Conservation (phyloP, 2,329 filamentous ascomycete genomes). For the Cadophora luteo-olivacea region DNA sequence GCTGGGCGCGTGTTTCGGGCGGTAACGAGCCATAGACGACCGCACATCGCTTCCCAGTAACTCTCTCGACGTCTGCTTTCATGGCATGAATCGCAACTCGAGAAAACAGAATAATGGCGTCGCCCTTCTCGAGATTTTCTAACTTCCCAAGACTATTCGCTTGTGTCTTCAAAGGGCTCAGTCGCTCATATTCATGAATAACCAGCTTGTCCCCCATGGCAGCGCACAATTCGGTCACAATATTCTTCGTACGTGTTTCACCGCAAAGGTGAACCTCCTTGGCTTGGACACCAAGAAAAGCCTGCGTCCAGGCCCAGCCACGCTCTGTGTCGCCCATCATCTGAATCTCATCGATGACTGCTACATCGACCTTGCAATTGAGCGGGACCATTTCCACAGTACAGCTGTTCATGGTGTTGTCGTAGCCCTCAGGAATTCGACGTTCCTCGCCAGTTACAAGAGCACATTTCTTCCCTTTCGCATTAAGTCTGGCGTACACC, state of each 20-base stretch:
- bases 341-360: constrained; percentile 97
- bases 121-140: constrained; percentile 78
- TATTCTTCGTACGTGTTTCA: constrained; percentile 79
- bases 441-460: constrained; percentile 93
- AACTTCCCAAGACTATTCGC: constrained; percentile 69
- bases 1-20: constrained; percentile 89
- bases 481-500: constrained; percentile 85
- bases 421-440: constrained; percentile 65
- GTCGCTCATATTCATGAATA: constrained; percentile 81
- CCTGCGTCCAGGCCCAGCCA: constrained; percentile 95
- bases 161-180: constrained; percentile 78
- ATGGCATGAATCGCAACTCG: constrained; percentile 81
- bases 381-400: constrained; percentile 88
- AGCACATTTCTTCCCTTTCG: constrained; percentile 77
- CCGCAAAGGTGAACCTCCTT: constrained; percentile 93
- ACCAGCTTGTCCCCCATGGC: constrained; percentile 82
- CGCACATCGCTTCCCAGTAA: constrained; percentile 81
- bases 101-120: constrained; percentile 88
- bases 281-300: constrained; percentile 84
- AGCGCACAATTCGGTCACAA: constrained; percentile 80
- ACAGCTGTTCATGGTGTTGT: constrained; percentile 75
- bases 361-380: constrained; percentile 70
- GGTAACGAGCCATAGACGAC: constrained; percentile 93
- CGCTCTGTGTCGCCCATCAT: constrained; percentile 85
- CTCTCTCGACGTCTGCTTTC: constrained; percentile 77